Percentiles rank a stretch among this genome's conserved stretches.
Evolutionary conservation across 208 protist species (phyloP).

Genomic region (Trypanosoma grayi): DNA sequence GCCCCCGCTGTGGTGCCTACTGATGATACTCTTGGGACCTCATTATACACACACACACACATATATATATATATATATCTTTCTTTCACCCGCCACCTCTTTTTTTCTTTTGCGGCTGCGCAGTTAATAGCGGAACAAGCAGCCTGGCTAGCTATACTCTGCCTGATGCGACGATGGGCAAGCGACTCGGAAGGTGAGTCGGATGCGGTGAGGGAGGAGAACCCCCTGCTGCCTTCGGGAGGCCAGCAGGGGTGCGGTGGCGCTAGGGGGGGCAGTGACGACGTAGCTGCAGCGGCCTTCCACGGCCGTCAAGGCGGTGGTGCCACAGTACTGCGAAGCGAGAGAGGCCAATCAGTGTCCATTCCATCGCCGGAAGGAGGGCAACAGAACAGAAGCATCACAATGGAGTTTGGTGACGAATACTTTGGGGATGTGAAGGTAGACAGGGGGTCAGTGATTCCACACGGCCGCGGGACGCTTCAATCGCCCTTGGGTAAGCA

Average conservation of each 20-base stretch:
- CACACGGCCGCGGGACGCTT: constrained; percentile 66
- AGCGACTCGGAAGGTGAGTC: constrained; percentile 22
- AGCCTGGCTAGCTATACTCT: not conserved
- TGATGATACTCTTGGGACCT: no score
- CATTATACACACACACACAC: no score
- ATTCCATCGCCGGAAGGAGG: not conserved
- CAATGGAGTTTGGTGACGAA: constrained; percentile 55
- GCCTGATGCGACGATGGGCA: constrained; percentile 16
- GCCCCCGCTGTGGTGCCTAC: no score
- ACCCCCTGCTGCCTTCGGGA: constrained; percentile 20
- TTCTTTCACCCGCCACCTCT: no score
- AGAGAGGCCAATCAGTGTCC: not conserved
- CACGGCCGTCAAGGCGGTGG: no score
- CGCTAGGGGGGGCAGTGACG: no score
- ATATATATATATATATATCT: no score
- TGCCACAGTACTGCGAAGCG: not conserved
- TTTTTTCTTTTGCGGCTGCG: constrained; percentile 2
- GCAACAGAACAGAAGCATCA: constrained; percentile 15
- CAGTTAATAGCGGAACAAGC: not conserved
- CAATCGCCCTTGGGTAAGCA: constrained; percentile 37
- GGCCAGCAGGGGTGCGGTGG: no score
- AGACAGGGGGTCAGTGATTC: constrained; percentile 34
- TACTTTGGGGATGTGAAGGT: constrained; percentile 52
- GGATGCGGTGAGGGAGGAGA: constrained; percentile 14
- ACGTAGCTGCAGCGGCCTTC: no score